phyloP scores from a whole-genome alignment of 768 basidiomycete genomes.

The Wakefieldia striispora region DNA sequence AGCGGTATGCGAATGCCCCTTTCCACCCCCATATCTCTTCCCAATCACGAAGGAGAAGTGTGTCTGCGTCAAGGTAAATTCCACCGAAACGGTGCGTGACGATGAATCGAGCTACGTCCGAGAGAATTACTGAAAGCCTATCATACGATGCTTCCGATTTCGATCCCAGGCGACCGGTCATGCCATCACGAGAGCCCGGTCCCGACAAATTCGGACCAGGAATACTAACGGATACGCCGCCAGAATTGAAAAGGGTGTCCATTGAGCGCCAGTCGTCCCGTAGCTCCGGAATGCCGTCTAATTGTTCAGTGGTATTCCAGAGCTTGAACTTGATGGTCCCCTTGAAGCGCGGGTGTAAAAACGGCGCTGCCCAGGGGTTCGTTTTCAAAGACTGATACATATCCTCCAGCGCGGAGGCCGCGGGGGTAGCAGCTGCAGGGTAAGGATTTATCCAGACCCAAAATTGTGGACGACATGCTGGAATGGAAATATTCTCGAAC shows the following conservation, averaged over 20 bases:
- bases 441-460: slow-evolving; percentile 98
- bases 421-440: slow-evolving; percentile 80
- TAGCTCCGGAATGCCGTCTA: slow-evolving; percentile 84
- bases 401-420: slow-evolving; percentile 71
- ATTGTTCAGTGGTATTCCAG: slow-evolving; percentile 97
- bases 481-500: slow-evolving; percentile 35
- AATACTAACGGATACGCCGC: slow-evolving; percentile 71
- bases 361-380: slow-evolving; percentile 91
- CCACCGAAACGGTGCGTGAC: slow-evolving; percentile 93
- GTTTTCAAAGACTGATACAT: slow-evolving; percentile 78
- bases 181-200: slow-evolving; percentile 6
- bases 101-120: slow-evolving; percentile 96
- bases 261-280: slow-evolving; percentile 83
- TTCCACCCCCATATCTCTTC: slow-evolving; percentile 96
- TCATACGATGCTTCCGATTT: slow-evolving; percentile 63
- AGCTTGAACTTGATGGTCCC: slow-evolving; percentile 88
- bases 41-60: slow-evolving; percentile 91
- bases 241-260: slow-evolving; percentile 82
- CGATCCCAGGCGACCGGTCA: slow-evolving; percentile 51
- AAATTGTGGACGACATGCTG: slow-evolving; percentile 80
- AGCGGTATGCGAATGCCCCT: slow-evolving; percentile 92
- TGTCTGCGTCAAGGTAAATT: slow-evolving; percentile 93
- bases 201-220: slow-evolving; percentile 26
- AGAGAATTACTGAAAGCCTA: slow-evolving; percentile 85
- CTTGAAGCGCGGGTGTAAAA: slow-evolving; percentile 85